phyloP scores from a whole-genome alignment of 2,329 filamentous ascomycete species.

The Colletotrichum horii region DNA sequence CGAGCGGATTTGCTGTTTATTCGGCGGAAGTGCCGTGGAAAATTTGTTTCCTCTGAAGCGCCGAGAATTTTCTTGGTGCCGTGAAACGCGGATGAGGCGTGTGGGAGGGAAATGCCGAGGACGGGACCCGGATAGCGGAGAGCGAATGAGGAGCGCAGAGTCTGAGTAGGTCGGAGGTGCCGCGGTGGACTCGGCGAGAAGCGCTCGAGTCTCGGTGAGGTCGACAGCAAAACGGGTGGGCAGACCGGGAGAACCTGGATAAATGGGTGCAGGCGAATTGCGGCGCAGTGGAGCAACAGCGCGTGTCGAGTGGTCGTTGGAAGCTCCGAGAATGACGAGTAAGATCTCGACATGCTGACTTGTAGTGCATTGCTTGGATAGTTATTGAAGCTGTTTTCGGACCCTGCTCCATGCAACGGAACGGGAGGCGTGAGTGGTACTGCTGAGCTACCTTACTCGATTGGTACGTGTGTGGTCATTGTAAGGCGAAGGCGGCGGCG shows the following conservation, averaged over 20 bases:
- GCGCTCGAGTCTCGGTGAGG: not conserved
- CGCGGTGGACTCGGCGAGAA: constrained; percentile 3
- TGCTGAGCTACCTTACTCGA: not conserved
- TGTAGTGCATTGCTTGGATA: not conserved
- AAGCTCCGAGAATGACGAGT: not conserved
- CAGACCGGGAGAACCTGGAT: not conserved
- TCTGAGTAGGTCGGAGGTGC: not conserved
- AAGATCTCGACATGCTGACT: not conserved
- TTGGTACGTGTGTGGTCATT: not conserved
- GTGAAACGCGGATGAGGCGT: constrained; percentile 1
- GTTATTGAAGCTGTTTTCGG: not conserved
- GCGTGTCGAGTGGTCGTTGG: not conserved
- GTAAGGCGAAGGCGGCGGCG: not conserved
- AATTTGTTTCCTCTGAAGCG: not conserved
- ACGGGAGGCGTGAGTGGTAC: not conserved
- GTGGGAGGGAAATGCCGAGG: not conserved
- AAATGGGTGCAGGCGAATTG: not conserved
- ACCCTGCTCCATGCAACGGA: not conserved
- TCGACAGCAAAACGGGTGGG: not conserved
- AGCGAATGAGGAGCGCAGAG: not conserved
- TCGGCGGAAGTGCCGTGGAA: not conserved
- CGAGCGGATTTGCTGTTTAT: not conserved
- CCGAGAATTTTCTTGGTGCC: not conserved
- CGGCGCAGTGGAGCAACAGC: not conserved
- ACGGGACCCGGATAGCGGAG: constrained; percentile 6